Percentiles rank a stretch among this genome's conserved stretches.
Evolutionary conservation across 345 rosid species (phyloP).

Genomic region (Eucalyptus leucophloia): DNA sequence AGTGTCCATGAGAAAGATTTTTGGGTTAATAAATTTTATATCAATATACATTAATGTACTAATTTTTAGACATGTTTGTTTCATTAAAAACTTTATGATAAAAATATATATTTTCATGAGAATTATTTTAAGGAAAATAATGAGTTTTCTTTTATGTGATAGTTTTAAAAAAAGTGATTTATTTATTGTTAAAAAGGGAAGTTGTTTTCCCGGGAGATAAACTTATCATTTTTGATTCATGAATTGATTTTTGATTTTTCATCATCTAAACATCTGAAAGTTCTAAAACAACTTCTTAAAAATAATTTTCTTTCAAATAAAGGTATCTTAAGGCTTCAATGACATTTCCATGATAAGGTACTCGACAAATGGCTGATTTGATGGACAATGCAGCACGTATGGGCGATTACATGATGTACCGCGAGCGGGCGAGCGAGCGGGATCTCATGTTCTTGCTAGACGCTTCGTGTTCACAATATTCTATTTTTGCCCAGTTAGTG

Average conservation of each 20-base stretch:
- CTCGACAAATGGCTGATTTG: neutral
- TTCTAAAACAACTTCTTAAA: neutral
- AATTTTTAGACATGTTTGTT: too few relatives aligned
- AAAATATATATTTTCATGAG: neutral
- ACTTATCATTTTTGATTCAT: neutral
- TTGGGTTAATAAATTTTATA: neutral
- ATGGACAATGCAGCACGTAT: neutral
- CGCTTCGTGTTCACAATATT: too few relatives aligned
- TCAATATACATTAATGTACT: neutral
- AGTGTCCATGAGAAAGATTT: neutral
- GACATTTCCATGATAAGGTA: neutral
- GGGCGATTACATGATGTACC: neutral
- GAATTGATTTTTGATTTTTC: neutral
- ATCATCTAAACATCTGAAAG: neutral
- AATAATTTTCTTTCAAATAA: neutral
- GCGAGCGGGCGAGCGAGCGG: fast-evolving
- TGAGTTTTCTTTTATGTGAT: too few relatives aligned
- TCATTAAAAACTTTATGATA: too few relatives aligned
- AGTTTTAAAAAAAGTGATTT: neutral
- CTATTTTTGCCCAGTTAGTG: neutral
- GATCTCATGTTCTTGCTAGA: neutral
- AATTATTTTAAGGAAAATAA: neutral
- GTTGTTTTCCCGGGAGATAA: neutral
- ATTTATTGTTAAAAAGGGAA: neutral
- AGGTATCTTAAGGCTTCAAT: neutral